Evolutionary conservation across 176 grass and related monocot genomes (phyloP).

Genomic region (Avena sativa): DNA sequence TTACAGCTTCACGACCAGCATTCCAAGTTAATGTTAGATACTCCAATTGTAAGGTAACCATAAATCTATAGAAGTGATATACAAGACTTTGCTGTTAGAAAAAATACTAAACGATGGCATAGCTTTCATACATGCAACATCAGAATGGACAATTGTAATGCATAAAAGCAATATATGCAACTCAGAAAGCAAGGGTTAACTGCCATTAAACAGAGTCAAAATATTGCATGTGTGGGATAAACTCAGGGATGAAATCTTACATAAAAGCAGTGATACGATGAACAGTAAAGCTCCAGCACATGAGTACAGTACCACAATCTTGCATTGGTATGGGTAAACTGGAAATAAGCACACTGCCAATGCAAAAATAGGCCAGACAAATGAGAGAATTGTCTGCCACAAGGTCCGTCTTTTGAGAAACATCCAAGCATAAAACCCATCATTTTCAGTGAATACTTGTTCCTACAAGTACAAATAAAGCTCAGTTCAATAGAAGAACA

Average conservation of each 20-base stretch:
- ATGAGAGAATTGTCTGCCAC: constrained; percentile 98
- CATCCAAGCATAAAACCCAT: constrained; percentile 97
- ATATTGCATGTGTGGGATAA: neutral
- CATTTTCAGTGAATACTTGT: constrained; percentile 90
- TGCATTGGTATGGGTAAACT: constrained; percentile 99
- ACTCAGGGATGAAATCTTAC: constrained; percentile 48
- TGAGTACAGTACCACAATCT: constrained; percentile 98
- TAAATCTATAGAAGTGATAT: neutral
- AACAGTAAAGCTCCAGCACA: constrained; percentile 89
- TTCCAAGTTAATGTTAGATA: constrained; percentile 3
- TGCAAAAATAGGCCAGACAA: constrained; percentile 95
- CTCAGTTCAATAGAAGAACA: constrained; percentile 37
- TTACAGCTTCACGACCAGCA: neutral
- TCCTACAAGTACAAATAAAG: constrained; percentile 64
- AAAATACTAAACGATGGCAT: constrained; percentile 14
- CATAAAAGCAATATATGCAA: constrained; percentile 21
- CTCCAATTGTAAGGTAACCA: neutral
- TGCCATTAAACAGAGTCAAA: neutral
- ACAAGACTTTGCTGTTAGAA: constrained; percentile 7
- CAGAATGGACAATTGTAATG: constrained; percentile 13
- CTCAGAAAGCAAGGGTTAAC: neutral
- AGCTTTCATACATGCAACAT: constrained; percentile 6
- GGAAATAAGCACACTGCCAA: constrained; percentile 97
- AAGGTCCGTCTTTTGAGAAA: constrained; percentile 95
- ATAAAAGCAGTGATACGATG: constrained; percentile 82